Evolutionary conservation across 495 filamentous ascomycete genomes (phyloP).

Genomic region (Talaromyces ruber): DNA sequence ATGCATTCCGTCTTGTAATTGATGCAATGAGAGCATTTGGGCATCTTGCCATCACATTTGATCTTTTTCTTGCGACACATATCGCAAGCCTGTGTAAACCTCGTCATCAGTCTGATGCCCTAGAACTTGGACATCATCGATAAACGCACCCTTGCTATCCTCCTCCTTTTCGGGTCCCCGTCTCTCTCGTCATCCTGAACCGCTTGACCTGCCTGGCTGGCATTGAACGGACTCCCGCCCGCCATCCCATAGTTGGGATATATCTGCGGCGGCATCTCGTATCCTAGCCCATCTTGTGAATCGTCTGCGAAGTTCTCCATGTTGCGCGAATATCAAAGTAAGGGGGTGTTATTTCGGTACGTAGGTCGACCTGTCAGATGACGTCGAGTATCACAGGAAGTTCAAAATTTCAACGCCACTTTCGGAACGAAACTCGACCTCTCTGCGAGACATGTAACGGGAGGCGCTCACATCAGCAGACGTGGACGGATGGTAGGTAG

Average conservation of each 20-base stretch:
- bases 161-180: conserved; percentile 75
- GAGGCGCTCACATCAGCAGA: background rate
- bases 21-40: conserved; percentile 88
- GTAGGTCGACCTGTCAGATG: background rate
- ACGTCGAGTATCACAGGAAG: background rate
- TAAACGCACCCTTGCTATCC: conserved; percentile 75
- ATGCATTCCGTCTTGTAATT: conserved; percentile 99
- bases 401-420: background rate
- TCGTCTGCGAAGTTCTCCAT: conserved; percentile 37
- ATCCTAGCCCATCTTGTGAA: conserved; percentile 28
- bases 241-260: background rate
- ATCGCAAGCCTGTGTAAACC: conserved; percentile 69
- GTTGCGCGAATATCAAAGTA: background rate
- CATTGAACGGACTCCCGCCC: conserved; percentile 1
- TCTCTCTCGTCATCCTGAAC: conserved; percentile 54
- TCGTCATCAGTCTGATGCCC: background rate
- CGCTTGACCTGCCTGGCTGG: conserved; percentile 35
- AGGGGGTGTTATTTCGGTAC: background rate
- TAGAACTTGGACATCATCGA: background rate
- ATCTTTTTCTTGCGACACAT: conserved; percentile 99
- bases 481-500: background rate
- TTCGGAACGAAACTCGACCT: background rate
- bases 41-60: conserved; percentile 96
- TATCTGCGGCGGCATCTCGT: conserved; percentile 37
- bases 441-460: background rate